Evolutionary conservation across 1,284 basidiomycete genomes (phyloP).

Genomic region (Phenoliferia sp.): DNA sequence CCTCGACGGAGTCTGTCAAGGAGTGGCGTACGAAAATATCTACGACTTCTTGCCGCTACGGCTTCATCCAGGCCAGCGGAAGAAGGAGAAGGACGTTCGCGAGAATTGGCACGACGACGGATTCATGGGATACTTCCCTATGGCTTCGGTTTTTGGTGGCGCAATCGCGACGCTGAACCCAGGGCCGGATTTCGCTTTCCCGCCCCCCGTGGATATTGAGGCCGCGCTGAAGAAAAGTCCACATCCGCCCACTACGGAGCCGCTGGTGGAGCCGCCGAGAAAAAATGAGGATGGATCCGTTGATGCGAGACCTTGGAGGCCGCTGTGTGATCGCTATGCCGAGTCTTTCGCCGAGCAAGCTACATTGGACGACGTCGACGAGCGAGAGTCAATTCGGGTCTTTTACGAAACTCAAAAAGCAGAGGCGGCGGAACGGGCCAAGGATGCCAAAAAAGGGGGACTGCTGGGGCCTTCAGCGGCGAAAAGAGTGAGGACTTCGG

Average conservation of each 20-base stretch:
- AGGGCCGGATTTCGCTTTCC: constrained; percentile 75
- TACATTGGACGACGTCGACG: constrained; percentile 52
- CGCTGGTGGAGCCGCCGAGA: not conserved
- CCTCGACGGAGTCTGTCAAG: constrained; percentile 83
- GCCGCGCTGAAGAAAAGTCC: not conserved
- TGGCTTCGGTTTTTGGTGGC: constrained; percentile 87
- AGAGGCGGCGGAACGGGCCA: not conserved
- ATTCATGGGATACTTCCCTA: constrained; percentile 89
- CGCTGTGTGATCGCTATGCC: constrained; percentile 66
- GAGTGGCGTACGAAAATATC: constrained; percentile 77
- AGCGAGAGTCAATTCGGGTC: constrained; percentile 7
- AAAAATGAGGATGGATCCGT: not conserved
- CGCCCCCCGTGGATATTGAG: constrained; percentile 50
- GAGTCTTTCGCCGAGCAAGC: constrained; percentile 75
- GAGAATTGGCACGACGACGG: constrained; percentile 86
- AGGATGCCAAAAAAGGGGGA: not conserved
- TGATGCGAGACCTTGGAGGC: constrained; percentile 54
- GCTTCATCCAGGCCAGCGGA: constrained; percentile 37
- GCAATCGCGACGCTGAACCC: constrained; percentile 80
- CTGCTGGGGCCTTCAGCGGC: not conserved
- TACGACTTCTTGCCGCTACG: constrained; percentile 88
- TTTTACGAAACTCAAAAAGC: not conserved
- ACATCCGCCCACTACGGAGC: not conserved
- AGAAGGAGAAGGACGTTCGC: constrained; percentile 13
- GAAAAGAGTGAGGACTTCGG: not conserved